These are phyloP conservation scores for Dictyostelium brefeldianum DNA, from an alignment of 78 protist species.

Conservation along the genomic window DNA sequence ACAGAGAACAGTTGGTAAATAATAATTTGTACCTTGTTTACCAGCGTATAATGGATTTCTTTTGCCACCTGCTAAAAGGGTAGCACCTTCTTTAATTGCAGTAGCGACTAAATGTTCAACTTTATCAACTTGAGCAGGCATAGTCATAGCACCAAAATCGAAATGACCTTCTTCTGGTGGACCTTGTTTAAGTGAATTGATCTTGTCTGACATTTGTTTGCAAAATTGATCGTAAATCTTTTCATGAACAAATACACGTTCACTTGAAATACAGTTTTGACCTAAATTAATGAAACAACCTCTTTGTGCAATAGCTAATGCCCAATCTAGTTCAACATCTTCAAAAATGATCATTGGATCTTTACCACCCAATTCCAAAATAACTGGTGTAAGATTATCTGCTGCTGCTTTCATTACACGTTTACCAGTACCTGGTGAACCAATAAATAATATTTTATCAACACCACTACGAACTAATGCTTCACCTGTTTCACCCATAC, in stretches of 20 bases:
- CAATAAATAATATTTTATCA: conserved; percentile 87
- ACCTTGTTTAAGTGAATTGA: conserved; percentile 75
- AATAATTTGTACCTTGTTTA: conserved; percentile 40
- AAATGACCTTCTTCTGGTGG: conserved; percentile 66
- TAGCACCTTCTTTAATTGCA: conserved; percentile 88
- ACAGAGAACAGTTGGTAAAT: conserved; percentile 80
- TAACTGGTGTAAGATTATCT: conserved; percentile 83
- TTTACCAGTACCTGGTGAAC: conserved; percentile 88
- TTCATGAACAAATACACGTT: conserved; percentile 83
- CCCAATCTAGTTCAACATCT: conserved; percentile 83
- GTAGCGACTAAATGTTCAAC: conserved; percentile 77
- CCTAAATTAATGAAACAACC: conserved; percentile 81
- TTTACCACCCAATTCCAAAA: conserved; percentile 87
- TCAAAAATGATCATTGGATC: conserved; percentile 82
- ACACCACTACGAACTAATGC: conserved; percentile 81
- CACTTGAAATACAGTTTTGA: conserved; percentile 82
- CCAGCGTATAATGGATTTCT: conserved; percentile 29
- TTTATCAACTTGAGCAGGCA: conserved; percentile 86
- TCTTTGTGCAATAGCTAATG: conserved; percentile 80
- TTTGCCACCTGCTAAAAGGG: conserved; percentile 81
- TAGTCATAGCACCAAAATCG: conserved; percentile 89
- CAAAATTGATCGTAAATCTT: conserved; percentile 67
- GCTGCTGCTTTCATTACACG: conserved; percentile 88
- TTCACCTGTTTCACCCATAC: conserved; percentile 85
- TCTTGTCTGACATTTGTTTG: conserved; percentile 26